phyloP scores from a whole-genome alignment of 2,329 filamentous ascomycete species.

The Thelonectria rubi region DNA sequence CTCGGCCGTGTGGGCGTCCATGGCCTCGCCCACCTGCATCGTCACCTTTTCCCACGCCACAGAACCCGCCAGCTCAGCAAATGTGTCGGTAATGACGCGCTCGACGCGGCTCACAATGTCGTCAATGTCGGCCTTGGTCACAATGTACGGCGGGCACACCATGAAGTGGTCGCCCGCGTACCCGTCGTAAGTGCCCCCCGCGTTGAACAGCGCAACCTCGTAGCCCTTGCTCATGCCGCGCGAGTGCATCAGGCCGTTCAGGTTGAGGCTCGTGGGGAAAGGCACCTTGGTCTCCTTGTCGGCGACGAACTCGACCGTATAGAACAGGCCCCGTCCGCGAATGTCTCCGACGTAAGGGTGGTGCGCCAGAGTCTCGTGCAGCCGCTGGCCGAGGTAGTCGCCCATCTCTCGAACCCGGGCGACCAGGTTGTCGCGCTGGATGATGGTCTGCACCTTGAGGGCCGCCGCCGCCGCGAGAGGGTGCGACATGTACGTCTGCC shows the following conservation, averaged over 20 bases:
- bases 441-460: conserved; percentile 41
- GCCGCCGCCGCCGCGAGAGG: conserved; percentile 42
- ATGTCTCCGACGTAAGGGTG: conserved; percentile 36
- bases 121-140: conserved; percentile 28
- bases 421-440: conserved; percentile 37
- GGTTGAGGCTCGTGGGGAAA: conserved; percentile 26
- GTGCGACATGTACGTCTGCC: conserved; percentile 37
- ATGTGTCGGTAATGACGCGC: conserved; percentile 32
- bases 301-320: conserved; percentile 35
- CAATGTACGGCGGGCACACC: conserved; percentile 33
- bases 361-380: conserved; percentile 19
- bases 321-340: conserved; percentile 34
- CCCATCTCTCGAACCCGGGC: conserved; percentile 31
- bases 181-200: conserved; percentile 35
- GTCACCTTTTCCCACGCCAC: conserved; percentile 32
- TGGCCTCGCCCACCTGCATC: conserved; percentile 25
- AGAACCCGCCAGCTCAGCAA: conserved; percentile 24
- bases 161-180: conserved; percentile 36
- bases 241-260: conserved; percentile 26
- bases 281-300: conserved; percentile 34
- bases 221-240: conserved; percentile 34
- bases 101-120: conserved; percentile 33
- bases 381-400: conserved; percentile 24
- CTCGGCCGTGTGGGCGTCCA: neutral
- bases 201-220: conserved; percentile 35